A percentile compares a stretch with the other conserved stretches of the same genome.
phyloP scores from a whole-genome alignment of 2,329 filamentous ascomycete species.

The Dothistroma septosporum region DNA sequence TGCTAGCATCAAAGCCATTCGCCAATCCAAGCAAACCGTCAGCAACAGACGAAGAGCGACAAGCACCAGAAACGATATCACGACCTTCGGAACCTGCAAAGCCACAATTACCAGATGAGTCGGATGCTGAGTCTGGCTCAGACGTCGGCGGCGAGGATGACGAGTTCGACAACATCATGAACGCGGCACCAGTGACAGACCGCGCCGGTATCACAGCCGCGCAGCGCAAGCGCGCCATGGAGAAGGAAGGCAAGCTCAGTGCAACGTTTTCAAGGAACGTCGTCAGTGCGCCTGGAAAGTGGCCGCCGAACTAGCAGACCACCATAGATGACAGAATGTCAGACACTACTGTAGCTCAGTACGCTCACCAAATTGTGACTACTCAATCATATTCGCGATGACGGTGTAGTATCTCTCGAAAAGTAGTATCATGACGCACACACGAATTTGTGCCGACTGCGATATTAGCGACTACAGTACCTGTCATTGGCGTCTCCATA shows the following conservation, averaged over 20 bases:
- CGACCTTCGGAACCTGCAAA: constrained; percentile 49
- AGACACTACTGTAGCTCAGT: background rate
- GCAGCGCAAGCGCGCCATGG: constrained; percentile 52
- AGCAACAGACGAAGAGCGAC: constrained; percentile 48
- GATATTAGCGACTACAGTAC: background rate
- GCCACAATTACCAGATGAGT: constrained; percentile 43
- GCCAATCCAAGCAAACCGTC: constrained; percentile 47
- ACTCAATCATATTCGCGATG: background rate
- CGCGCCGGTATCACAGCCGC: constrained; percentile 67
- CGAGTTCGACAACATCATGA: constrained; percentile 88
- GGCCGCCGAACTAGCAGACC: constrained; percentile 25
- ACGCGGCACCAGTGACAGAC: constrained; percentile 85
- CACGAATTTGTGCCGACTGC: background rate
- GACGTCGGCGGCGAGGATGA: constrained; percentile 65
- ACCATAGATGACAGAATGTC: background rate
- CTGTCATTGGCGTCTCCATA: too few relatives aligned
- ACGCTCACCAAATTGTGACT: too few relatives aligned
- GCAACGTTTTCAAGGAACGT: constrained; percentile 49
- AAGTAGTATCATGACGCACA: background rate
- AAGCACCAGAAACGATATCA: constrained; percentile 58
- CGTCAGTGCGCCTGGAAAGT: constrained; percentile 47
- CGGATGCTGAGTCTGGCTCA: constrained; percentile 67
- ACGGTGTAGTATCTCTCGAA: background rate
- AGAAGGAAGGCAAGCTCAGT: constrained; percentile 41
- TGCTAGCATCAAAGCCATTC: constrained; percentile 90